Percentiles rank a stretch among this genome's conserved stretches.
phyloP scores from a whole-genome alignment of 2,329 filamentous ascomycete species.

The Penicillium paneum region DNA sequence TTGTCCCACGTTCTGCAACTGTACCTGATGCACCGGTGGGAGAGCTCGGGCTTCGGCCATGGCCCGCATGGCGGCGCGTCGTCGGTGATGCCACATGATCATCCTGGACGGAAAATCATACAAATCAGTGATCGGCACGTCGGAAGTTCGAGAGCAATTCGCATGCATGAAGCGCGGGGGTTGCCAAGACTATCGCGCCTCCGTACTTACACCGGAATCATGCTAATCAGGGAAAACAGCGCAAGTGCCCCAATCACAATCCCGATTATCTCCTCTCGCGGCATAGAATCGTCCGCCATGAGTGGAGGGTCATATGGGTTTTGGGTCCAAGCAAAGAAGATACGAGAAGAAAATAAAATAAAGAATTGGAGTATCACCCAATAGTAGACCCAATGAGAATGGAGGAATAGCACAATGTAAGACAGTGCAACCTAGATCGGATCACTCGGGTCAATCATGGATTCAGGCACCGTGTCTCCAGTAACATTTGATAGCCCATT shows the following conservation, averaged over 20 bases:
- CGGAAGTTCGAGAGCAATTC: slow-evolving; percentile 15
- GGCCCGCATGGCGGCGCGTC: slow-evolving; percentile 12
- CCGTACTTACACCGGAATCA: slow-evolving; percentile 29
- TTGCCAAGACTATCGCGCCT: slow-evolving; percentile 12
- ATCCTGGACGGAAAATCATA: slow-evolving; percentile 11
- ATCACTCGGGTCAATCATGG: slow-evolving; percentile 1
- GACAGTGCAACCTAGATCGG: slow-evolving; percentile 9
- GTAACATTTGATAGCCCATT: background rate
- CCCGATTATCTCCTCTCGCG: slow-evolving; percentile 26
- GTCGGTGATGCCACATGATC: slow-evolving; percentile 26
- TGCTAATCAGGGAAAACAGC: slow-evolving; percentile 29
- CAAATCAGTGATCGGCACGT: slow-evolving; percentile 2
- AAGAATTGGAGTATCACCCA: slow-evolving; percentile 8
- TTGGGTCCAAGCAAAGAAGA: slow-evolving; percentile 7
- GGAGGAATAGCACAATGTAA: background rate
- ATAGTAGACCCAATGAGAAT: slow-evolving; percentile 5
- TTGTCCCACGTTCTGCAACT: slow-evolving; percentile 11
- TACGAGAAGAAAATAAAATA: slow-evolving; percentile 10
- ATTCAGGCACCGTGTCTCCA: slow-evolving; percentile 6
- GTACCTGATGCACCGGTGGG: slow-evolving; percentile 12
- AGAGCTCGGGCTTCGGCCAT: background rate
- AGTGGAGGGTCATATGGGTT: slow-evolving; percentile 13
- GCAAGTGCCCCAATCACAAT: slow-evolving; percentile 31
- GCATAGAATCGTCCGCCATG: slow-evolving; percentile 23
- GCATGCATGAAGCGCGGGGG: slow-evolving; percentile 12